These are phyloP conservation scores for Gossypium bickii DNA, from an alignment of 345 rosid species.

Conservation along the genomic window DNA sequence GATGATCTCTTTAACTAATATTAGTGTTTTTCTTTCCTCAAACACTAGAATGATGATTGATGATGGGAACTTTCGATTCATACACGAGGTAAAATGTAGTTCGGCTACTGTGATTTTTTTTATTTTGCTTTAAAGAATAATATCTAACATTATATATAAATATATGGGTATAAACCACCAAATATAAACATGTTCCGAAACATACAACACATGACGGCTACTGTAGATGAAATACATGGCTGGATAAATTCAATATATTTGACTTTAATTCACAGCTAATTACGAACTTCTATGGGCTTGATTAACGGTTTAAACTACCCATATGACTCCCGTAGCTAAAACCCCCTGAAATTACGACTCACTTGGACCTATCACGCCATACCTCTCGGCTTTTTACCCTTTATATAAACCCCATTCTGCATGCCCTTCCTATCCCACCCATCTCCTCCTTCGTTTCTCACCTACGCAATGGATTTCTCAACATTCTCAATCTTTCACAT, in stretches of 20 bases:
- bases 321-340: background rate
- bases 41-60: no score
- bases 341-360: conserved; percentile 51
- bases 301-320: conserved; percentile 45
- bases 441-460: background rate
- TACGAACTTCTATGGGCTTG: conserved; percentile 22
- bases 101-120: no score
- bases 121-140: no score
- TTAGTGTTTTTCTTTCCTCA: background rate
- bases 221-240: conserved; percentile 16
- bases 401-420: conserved; percentile 25
- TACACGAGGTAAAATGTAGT: no score
- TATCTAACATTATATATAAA: no score
- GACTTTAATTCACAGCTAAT: background rate
- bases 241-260: conserved; percentile 21
- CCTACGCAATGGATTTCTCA: conserved; percentile 21
- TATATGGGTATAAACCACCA: no score
- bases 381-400: conserved; percentile 47
- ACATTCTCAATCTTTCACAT: conserved; percentile 4
- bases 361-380: conserved; percentile 50
- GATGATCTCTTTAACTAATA: background rate
- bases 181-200: no score
- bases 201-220: background rate
- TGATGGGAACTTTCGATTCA: no score
- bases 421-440: conserved; percentile 21